Base-by-base conservation (phyloP, 2,329 filamentous ascomycete genomes). In the Epichloe aotearoae region DNA sequence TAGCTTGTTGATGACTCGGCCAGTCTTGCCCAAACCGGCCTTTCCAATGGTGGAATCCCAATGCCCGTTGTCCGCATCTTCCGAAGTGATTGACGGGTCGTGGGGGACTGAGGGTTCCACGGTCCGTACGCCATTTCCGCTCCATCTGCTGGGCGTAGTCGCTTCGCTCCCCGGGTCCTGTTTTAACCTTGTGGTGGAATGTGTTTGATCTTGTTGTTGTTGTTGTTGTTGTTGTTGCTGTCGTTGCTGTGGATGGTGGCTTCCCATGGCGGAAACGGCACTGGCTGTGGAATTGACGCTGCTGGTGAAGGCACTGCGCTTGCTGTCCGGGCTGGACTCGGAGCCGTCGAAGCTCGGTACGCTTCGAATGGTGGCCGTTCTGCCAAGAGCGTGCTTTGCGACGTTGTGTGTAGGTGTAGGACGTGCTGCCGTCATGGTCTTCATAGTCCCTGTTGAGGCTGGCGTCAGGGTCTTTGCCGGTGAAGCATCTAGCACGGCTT, bases 1-100 rank as follows among this genome's bases (percentile, higher is more conserved):
- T 50, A 93, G 76, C 61, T 82, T 80, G 67, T 93, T 88, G 65
- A 93, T 91, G 49, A 88, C 84, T 36, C 84, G 75, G 8, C 84
- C 84, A 10, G 83, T 87, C 70, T 88, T 88, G 42, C 84, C 84
- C 2, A 84, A 69, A 3, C 80, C 82, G 7, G 83, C 82, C 61
- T 83, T 83, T 57, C 83, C 83, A 44, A 86, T 76, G 3, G 82
- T 82, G 33, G 80, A 80, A 60, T 84, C 82, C 79, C 81, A 83
- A 62, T 69, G 69, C 23, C 60, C 63, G 43, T 64, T 61, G 41
- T 61, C 59, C 17, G 61, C 57, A 34, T 70, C 70, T 15, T 68
- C 66, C n/a, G 64, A 58, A 30, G 62, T 42, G 30, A 52, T 46
- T 23, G 62, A 55, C 26, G 56, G 30, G 37, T 66, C 58, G 40